Evolutionary conservation across 2,329 filamentous ascomycete genomes (phyloP).

Genomic region (Emergomyces africanus): DNA sequence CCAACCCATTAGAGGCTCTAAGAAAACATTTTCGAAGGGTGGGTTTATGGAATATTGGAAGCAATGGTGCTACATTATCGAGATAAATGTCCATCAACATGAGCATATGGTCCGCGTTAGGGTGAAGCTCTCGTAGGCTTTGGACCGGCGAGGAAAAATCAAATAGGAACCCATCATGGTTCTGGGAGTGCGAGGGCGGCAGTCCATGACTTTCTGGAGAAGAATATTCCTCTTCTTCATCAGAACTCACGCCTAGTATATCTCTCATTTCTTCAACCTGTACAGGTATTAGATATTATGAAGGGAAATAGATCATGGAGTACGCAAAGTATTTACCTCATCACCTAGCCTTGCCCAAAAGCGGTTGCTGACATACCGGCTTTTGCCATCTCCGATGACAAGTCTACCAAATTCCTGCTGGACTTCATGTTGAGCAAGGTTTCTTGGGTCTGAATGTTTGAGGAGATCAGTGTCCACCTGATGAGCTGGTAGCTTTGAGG

Average conservation of each 20-base stretch:
- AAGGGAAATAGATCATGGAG: background rate
- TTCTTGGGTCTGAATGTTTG: slow-evolving; percentile 5
- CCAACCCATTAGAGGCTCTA: slow-evolving; percentile 37
- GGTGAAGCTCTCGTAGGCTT: slow-evolving; percentile 45
- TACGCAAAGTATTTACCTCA: slow-evolving; percentile 31
- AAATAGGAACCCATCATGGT: slow-evolving; percentile 49
- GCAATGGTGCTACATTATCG: slow-evolving; percentile 48
- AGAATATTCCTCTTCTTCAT: slow-evolving; percentile 43
- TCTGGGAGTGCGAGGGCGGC: slow-evolving; percentile 23
- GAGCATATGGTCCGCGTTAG: slow-evolving; percentile 37
- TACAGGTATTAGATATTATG: slow-evolving; percentile 6
- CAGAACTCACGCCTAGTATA: slow-evolving; percentile 44
- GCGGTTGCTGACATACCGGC: slow-evolving; percentile 49
- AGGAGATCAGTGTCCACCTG: slow-evolving; percentile 3
- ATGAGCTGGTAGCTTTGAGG: background rate
- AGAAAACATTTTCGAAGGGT: slow-evolving; percentile 39
- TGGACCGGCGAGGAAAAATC: slow-evolving; percentile 45
- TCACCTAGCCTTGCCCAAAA: slow-evolving; percentile 50
- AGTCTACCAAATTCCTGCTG: slow-evolving; percentile 43
- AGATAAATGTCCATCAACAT: slow-evolving; percentile 46
- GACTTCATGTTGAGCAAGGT: slow-evolving; percentile 10
- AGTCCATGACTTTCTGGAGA: slow-evolving; percentile 32
- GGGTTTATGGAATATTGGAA: slow-evolving; percentile 48
- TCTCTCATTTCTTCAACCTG: slow-evolving; percentile 50
- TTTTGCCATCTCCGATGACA: slow-evolving; percentile 47